Conservation (phyloP, 768 basidiomycete genomes). For the Ramaria sp. region DNA sequence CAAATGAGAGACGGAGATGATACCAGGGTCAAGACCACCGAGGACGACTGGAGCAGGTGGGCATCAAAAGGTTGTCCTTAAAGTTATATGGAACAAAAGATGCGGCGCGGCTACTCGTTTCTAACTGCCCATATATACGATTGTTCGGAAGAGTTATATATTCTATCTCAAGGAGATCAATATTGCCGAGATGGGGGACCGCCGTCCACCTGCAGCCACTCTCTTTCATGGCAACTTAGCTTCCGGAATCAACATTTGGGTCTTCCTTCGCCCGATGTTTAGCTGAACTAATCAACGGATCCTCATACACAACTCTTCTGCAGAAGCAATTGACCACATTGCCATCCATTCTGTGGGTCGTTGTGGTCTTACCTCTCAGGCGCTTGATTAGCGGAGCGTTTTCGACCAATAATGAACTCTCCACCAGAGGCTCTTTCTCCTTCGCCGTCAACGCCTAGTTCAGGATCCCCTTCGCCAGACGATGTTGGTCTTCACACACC, state of each 20-base stretch:
- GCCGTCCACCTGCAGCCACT: conserved; percentile 45
- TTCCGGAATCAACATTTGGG: conserved; percentile 38
- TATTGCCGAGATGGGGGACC: too few species aligned
- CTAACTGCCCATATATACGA: conserved; percentile 24
- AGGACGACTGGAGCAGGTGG: conserved; percentile 39
- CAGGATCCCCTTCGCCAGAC: conserved; percentile 7
- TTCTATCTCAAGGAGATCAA: too few species aligned
- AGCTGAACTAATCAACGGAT: conserved; percentile 25
- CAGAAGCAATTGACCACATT: conserved; percentile 35
- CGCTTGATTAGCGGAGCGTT: background rate
- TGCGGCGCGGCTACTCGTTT: background rate
- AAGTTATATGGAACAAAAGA: background rate
- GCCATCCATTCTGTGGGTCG: too few species aligned
- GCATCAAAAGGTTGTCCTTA: conserved; percentile 10
- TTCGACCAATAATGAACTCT: conserved; percentile 6
- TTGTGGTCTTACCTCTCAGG: background rate
- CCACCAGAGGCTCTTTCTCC: conserved; percentile 10
- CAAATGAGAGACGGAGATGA: conserved; percentile 51
- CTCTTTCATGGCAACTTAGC: conserved; percentile 55
- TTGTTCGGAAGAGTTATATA: too few species aligned
- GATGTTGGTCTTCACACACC: background rate
- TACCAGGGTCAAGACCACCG: conserved; percentile 40
- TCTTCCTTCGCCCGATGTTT: conserved; percentile 24
- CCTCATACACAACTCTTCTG: conserved; percentile 67
- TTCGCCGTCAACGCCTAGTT: conserved; percentile 9